Evolutionary conservation across 2,329 filamentous ascomycete genomes (phyloP).

Genomic region (Colletotrichum cuscutae): DNA sequence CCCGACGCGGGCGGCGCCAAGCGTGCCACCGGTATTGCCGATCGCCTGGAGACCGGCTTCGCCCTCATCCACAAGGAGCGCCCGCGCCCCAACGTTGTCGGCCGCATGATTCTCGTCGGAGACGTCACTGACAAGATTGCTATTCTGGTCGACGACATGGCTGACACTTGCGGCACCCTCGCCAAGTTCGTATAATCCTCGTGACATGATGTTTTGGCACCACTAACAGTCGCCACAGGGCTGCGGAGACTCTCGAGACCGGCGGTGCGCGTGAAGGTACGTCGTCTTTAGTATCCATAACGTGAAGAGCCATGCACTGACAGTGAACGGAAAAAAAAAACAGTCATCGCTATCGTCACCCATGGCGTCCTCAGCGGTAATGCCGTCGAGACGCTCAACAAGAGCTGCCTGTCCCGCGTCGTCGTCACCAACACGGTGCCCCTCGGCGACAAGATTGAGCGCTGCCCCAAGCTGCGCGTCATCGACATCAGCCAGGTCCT

Average conservation of each 20-base stretch:
- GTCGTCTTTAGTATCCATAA: neutral
- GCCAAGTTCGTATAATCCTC: slow-evolving; percentile 75
- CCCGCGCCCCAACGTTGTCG: slow-evolving; percentile 77
- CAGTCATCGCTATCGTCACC: slow-evolving; percentile 89
- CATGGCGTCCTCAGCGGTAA: slow-evolving; percentile 92
- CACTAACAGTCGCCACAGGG: slow-evolving; percentile 14
- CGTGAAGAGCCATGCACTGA: neutral
- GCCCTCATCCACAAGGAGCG: slow-evolving; percentile 89
- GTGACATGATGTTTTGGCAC: neutral
- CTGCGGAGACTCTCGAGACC: slow-evolving; percentile 29
- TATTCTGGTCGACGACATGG: slow-evolving; percentile 98
- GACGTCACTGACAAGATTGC: slow-evolving; percentile 91
- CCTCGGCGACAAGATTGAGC: slow-evolving; percentile 77
- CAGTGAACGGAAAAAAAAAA: neutral
- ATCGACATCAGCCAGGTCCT: slow-evolving; percentile 92
- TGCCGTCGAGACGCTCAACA: slow-evolving; percentile 87
- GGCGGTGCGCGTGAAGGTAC: slow-evolving; percentile 31
- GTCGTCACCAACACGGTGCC: slow-evolving; percentile 84
- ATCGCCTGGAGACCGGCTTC: slow-evolving; percentile 84
- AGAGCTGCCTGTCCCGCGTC: slow-evolving; percentile 78
- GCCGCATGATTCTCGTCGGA: slow-evolving; percentile 93
- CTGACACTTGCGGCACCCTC: slow-evolving; percentile 89
- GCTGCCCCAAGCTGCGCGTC: slow-evolving; percentile 83
- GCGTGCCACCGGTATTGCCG: slow-evolving; percentile 85
- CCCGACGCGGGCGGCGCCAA: slow-evolving; percentile 90